A percentile compares a stretch with the other conserved stretches of the same genome.
Evolutionary conservation across 2,329 filamentous ascomycete species (phyloP).

Genomic region (Apiospora rasikravindrae): DNA sequence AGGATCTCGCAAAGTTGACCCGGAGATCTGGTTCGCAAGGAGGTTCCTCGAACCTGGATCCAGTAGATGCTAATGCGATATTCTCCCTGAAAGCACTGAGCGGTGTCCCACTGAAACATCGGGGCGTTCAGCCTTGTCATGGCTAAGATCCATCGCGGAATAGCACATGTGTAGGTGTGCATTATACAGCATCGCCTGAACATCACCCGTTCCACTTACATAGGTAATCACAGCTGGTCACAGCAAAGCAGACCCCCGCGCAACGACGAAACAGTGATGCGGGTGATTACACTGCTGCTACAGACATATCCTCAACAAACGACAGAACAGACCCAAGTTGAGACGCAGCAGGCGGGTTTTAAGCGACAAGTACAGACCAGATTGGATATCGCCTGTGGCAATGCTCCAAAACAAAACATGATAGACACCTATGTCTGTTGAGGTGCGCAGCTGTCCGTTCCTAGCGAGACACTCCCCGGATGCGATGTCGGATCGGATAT

Average conservation of each 20-base stretch:
- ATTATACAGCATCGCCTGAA: background rate
- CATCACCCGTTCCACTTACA: background rate
- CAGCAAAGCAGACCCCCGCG: background rate
- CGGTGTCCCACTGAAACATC: background rate
- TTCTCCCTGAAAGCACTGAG: background rate
- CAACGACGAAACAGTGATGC: background rate
- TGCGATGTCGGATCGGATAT: slow-evolving; percentile 1
- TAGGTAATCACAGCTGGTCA: background rate
- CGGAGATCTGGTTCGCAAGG: background rate
- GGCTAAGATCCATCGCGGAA: background rate
- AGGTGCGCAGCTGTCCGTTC: background rate
- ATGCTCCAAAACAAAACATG: background rate
- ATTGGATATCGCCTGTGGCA: background rate
- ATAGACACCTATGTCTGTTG: background rate
- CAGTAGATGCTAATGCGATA: background rate
- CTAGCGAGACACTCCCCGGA: background rate
- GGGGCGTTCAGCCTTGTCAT: background rate
- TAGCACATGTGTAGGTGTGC: background rate
- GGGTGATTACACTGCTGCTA: background rate
- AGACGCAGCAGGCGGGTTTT: background rate
- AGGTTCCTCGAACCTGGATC: background rate
- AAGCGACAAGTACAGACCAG: background rate
- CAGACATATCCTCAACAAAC: no score
- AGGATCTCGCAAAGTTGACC: background rate
- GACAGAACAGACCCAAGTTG: background rate